Evolutionary conservation across 257 asterid species (phyloP), one percentile per base, ranked within the genome.

Genomic region (Datura wrightii): DNA sequence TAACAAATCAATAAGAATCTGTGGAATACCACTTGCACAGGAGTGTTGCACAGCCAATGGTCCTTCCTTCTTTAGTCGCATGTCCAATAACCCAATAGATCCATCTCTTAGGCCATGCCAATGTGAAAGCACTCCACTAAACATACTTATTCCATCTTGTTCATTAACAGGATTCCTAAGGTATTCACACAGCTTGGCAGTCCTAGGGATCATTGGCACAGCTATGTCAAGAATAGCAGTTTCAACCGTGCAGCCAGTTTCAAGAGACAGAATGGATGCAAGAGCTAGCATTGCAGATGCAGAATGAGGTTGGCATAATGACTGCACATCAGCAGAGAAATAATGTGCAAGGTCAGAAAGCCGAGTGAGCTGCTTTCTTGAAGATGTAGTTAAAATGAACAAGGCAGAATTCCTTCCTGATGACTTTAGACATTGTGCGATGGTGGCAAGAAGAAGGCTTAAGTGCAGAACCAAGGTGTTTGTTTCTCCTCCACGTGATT

Each of bases 271-370:
- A 83, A 97, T 95, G 82, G 99, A 93, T 84, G 98, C 93, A 84
- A 97, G 92, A 88, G 99, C 99, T 69, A 97, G 92, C 98, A 95
- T 95, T 55, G 98, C 94, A 70, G 98, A 94, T 74, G 98, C 93
- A 91, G 96, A 90, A 84, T 93, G 91, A 86, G 97, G 96, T 70
- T 93, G 94, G 82, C 92, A 88, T 63, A 96, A 86, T 82, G 94
- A 86, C 82, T 92, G 96, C 88, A 92, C 99, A 66, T 95, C 97
- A 18, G 94, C 90, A 80, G 98, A 90, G 83, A 94, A 92, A 90
- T 93, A 95, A 87, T 91, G 94, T 55, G 98, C 98, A 79, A 97
- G 95, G 88, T 91, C 86, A 62, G 98, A 92, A 66, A 97, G 93
- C 42, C 98, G 95, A 72, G 95, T 86, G 80, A 87, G 86, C 90